Percentiles rank a stretch among this genome's conserved stretches.
Conservation (phyloP, 2,329 filamentous ascomycete species). For the Colletotrichum orchidophilum region DNA sequence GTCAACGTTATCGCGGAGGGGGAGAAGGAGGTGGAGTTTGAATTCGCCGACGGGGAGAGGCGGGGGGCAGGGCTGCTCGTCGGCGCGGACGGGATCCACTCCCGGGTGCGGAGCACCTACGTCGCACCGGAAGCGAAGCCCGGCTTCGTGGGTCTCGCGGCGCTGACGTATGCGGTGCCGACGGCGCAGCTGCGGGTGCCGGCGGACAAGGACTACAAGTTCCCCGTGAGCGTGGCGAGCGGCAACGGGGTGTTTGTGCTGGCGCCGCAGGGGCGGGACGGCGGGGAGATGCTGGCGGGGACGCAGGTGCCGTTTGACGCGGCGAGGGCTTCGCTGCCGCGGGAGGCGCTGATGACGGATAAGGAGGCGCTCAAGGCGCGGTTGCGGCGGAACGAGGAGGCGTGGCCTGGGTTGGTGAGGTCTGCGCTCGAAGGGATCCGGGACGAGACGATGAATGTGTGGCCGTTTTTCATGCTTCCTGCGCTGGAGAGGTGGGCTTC, state of each 20-base stretch:
- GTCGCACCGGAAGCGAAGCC: constrained; percentile 59
- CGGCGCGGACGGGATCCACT: constrained; percentile 70
- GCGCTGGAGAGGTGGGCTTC: constrained; percentile 56
- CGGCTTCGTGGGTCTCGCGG: constrained; percentile 58
- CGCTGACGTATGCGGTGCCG: constrained; percentile 47
- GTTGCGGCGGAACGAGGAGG: constrained; percentile 44
- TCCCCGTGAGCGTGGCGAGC: constrained; percentile 55
- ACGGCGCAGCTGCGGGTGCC: constrained; percentile 47
- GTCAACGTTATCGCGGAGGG: constrained; percentile 51
- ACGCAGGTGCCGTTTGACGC: constrained; percentile 49
- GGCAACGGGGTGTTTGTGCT: constrained; percentile 59
- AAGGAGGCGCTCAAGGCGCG: constrained; percentile 48
- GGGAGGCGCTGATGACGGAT: constrained; percentile 51
- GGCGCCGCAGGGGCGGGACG: constrained; percentile 54
- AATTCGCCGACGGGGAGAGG: constrained; percentile 56
- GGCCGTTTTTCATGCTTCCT: constrained; percentile 60
- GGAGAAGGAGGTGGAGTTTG: constrained; percentile 51
- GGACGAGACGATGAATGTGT: constrained; percentile 50
- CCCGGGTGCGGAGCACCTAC: constrained; percentile 57
- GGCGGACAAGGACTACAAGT: constrained; percentile 42
- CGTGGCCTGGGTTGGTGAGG: constrained; percentile 48
- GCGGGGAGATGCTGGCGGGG: constrained; percentile 49
- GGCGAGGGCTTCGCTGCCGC: constrained; percentile 51
- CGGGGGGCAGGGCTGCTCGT: constrained; percentile 55
- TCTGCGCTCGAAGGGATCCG: constrained; percentile 44